Conservation (phyloP, 805 yeast genomes). For the Yamadazyma takamatsuzukensis region DNA sequence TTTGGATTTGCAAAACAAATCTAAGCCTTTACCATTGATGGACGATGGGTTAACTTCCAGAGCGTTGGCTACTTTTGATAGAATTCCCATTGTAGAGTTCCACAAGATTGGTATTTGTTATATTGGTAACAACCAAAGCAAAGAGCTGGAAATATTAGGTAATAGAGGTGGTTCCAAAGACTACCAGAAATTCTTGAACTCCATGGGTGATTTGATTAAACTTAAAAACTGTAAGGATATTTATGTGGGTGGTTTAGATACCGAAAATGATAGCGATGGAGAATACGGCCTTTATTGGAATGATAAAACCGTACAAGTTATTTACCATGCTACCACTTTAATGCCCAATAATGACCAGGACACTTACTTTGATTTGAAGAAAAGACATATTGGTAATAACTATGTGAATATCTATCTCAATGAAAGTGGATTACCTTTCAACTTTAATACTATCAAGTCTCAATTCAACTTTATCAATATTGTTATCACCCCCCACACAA, state of each 20-base stretch:
- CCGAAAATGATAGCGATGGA: constrained; percentile 68
- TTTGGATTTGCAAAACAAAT: constrained; percentile 25
- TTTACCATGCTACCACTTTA: constrained; percentile 77
- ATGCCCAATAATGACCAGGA: constrained; percentile 60
- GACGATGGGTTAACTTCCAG: constrained; percentile 42
- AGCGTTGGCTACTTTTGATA: constrained; percentile 62
- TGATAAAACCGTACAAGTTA: constrained; percentile 64
- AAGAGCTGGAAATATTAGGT: constrained; percentile 60
- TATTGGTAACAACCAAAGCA: constrained; percentile 62
- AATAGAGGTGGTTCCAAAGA: constrained; percentile 62
- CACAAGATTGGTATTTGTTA: constrained; percentile 78
- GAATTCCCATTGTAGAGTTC: constrained; percentile 73
- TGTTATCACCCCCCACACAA: constrained; percentile 64
- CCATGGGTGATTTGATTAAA: constrained; percentile 58
- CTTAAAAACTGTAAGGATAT: constrained; percentile 53
- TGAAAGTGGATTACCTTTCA: constrained; percentile 63
- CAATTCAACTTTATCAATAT: constrained; percentile 83
- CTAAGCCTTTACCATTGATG: constrained; percentile 49
- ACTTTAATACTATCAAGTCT: constrained; percentile 65
- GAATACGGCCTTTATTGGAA: constrained; percentile 70
- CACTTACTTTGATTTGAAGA: constrained; percentile 50
- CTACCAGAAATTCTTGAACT: constrained; percentile 56
- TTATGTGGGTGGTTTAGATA: constrained; percentile 77
- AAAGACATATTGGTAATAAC: constrained; percentile 84
- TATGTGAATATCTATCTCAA: constrained; percentile 79